Percentiles rank a stretch among this genome's conserved stretches.
Conservation (phyloP, 2,329 filamentous ascomycete species). For the Fusarium compactum region DNA sequence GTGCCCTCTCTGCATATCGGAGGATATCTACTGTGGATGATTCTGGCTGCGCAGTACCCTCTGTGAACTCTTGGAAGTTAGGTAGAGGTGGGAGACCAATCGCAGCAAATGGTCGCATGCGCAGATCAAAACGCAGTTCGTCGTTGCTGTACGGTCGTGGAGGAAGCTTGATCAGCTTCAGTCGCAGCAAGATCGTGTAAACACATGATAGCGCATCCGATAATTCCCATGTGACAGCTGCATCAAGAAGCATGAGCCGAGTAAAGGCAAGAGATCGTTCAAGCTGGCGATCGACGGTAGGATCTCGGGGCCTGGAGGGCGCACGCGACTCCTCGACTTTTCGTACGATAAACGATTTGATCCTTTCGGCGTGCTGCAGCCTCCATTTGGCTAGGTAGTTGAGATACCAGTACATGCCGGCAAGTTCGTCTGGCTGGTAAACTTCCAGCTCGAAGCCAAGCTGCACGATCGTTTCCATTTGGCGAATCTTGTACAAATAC, state of each 20-base stretch:
- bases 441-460: conserved; percentile 94
- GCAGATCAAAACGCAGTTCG: conserved; percentile 79
- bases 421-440: conserved; percentile 86
- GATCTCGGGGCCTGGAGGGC: conserved; percentile 24
- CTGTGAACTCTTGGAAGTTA: conserved; percentile 69
- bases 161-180: conserved; percentile 64
- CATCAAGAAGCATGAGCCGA: conserved; percentile 72
- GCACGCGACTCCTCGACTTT: conserved; percentile 50
- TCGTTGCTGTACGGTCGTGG: conserved; percentile 75
- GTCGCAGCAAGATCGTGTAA: conserved; percentile 74
- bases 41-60: conserved; percentile 57
- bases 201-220: conserved; percentile 69
- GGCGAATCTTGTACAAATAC: conserved; percentile 88
- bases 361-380: conserved; percentile 77
- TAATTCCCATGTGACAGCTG: conserved; percentile 70
- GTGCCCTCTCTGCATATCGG: conserved; percentile 59
- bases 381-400: conserved; percentile 78
- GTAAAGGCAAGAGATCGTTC: conserved; percentile 66
- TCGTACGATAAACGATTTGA: conserved; percentile 72
- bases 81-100: conserved; percentile 77
- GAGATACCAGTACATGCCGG: conserved; percentile 92
- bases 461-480: conserved; percentile 89
- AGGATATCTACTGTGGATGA: conserved; percentile 57
- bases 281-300: conserved; percentile 58
- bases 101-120: conserved; percentile 84